Base-by-base conservation (phyloP, 2,329 filamentous ascomycete genomes). In the Aspergillus felis region DNA sequence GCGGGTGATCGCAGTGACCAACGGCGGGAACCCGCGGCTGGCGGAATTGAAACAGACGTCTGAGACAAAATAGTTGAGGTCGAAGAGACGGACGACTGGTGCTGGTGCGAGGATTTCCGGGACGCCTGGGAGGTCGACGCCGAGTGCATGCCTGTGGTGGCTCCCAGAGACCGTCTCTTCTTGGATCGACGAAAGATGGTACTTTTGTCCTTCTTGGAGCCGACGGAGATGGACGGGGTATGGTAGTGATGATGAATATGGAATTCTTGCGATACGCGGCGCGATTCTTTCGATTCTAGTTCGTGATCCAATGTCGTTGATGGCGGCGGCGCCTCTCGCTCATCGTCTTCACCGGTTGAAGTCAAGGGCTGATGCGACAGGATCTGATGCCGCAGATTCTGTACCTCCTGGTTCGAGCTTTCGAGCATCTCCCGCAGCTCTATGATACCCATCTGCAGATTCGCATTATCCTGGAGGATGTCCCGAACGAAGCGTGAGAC, bases 401-500 rank as follows among this genome's bases (percentile, higher is more conserved):
- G 91, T 3, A 97, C 94, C 75, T 99, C 93, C 66, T 96, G 90
- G 68, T 97, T 96, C 3, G 93, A 96, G 70, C 85, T 92, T 67
- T 91, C 84, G 24, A 99, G 81, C 86, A 99, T 87, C 71, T 96
- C 92, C 20, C 92, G 84, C 50, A 99, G 78, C 76, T 99, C 94
- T 53, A 92, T 85, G 58, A 97, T 95, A 17, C 92, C 92, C 61
- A 94, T 83, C 72, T 99, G 94, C 48, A 99, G 79, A 65, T 91
- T 96, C 9, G 92, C 91, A 69, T 99, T 99, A 73, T 99, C 94
- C 68, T 96, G 88, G 20, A 99, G 80, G 56, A 99, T 90, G 71
- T 97, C 94, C 64, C 92, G 91, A 56, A 99, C 94, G 66, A 99
- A 97, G 69, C 95, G 91, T 22, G 91, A 92, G n/a, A 97, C 91